Evolutionary conservation across 371 early-diverging fungal genomes (phyloP).

Genomic region (Syncephalastrum contaminatum): DNA sequence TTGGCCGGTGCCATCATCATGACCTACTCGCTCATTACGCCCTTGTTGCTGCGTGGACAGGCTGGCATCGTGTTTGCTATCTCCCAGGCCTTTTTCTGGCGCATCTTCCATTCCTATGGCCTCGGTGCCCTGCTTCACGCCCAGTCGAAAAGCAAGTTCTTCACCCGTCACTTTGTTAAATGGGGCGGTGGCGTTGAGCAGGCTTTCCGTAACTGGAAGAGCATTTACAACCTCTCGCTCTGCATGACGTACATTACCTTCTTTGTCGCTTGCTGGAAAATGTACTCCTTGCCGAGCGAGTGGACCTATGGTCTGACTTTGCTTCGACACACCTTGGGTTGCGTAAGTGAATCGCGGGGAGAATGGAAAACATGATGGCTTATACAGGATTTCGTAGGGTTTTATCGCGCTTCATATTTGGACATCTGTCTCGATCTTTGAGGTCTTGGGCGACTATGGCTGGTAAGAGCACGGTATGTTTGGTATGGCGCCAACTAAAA

Average conservation of each 20-base stretch:
- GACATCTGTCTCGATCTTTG: conserved; percentile 86
- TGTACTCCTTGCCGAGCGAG: conserved; percentile 69
- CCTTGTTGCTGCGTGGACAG: conserved; percentile 52
- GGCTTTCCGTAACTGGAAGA: conserved; percentile 93
- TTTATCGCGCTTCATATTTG: conserved; percentile 84
- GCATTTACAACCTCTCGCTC: conserved; percentile 21
- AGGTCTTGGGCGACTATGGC: conserved; percentile 91
- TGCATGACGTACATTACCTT: conserved; percentile 88
- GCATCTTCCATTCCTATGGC: conserved; percentile 77
- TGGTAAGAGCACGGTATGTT: conserved; percentile 38
- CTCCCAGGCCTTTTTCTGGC: conserved; percentile 84
- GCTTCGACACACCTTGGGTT: conserved; percentile 72
- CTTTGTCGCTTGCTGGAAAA: conserved; percentile 66
- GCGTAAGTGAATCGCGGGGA: conserved; percentile 4
- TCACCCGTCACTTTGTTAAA: conserved; percentile 91
- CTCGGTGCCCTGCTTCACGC: conserved; percentile 74
- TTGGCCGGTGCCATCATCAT: conserved; percentile 74
- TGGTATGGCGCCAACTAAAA: not conserved
- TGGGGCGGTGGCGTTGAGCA: conserved; percentile 84
- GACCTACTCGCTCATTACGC: conserved; percentile 70
- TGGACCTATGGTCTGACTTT: conserved; percentile 75
- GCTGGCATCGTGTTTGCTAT: conserved; percentile 48
- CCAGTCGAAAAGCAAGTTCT: conserved; percentile 79
- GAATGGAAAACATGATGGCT: not conserved
- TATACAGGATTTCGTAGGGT: conserved; percentile 14